Conservation (phyloP, 345 rosid genomes). For the Acer yangbiense region DNA sequence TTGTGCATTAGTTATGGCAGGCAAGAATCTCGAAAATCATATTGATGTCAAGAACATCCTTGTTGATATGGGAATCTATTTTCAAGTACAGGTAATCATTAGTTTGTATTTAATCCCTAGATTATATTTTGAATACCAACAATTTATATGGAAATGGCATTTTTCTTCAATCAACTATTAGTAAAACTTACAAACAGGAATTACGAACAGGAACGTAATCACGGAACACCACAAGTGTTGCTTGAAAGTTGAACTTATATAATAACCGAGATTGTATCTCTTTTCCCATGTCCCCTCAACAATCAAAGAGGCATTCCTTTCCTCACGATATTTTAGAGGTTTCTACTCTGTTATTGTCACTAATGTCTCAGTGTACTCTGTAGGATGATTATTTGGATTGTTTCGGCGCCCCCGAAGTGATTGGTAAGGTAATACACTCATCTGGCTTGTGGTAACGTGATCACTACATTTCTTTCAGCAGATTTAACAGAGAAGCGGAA, state of each 20-base stretch:
- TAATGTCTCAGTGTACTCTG: neutral
- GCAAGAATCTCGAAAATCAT: constrained; percentile 44
- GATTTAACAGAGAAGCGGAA: neutral
- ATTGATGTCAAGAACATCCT: constrained; percentile 36
- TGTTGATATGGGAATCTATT: constrained; percentile 48
- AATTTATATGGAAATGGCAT: neutral
- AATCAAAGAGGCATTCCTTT: neutral
- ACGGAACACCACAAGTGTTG: neutral
- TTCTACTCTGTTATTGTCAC: neutral
- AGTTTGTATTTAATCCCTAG: neutral
- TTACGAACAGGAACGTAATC: neutral
- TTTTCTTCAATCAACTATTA: neutral
- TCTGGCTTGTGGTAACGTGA: neutral
- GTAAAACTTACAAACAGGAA: neutral
- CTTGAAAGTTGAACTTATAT: neutral
- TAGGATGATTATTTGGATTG: constrained; percentile 56
- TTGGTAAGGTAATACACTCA: constrained; percentile 39
- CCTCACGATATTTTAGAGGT: neutral
- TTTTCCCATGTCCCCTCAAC: neutral
- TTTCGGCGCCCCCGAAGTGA: constrained; percentile 43
- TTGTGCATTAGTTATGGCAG: constrained; percentile 47
- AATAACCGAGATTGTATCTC: neutral
- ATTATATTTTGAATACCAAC: neutral
- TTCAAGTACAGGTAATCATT: constrained; percentile 46
- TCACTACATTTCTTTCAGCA: neutral